Evolutionary conservation across 495 filamentous ascomycete genomes (phyloP).

Genomic region (Pseudevernia furfuracea): DNA sequence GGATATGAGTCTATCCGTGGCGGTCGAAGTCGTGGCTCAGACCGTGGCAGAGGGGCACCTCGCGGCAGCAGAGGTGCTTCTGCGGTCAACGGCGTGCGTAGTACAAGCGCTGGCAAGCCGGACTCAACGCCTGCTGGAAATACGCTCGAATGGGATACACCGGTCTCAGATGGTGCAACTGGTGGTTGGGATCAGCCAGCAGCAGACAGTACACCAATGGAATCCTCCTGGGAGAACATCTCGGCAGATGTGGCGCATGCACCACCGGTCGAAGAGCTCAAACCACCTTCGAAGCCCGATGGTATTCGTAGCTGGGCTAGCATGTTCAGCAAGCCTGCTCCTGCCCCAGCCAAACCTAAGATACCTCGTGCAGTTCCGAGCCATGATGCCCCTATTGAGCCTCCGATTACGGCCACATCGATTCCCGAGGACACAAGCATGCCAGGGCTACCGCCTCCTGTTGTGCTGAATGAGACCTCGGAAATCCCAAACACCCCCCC

Average conservation of each 20-base stretch:
- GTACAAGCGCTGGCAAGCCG: constrained; percentile 29
- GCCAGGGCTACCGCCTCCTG: constrained; percentile 25
- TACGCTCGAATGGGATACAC: constrained; percentile 19
- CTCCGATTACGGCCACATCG: constrained; percentile 17
- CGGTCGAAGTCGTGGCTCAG: constrained; percentile 63
- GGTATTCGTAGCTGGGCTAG: constrained; percentile 33
- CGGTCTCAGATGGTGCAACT: constrained; percentile 20
- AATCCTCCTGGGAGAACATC: constrained; percentile 28
- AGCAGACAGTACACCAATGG: constrained; percentile 33
- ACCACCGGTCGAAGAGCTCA: constrained; percentile 22
- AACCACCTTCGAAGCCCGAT: constrained; percentile 24
- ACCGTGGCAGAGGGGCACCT: constrained; percentile 64
- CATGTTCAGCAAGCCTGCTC: constrained; percentile 35
- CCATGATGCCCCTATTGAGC: constrained; percentile 24
- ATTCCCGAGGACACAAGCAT: constrained; percentile 18
- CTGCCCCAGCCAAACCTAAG: constrained; percentile 28
- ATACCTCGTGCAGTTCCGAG: constrained; percentile 26
- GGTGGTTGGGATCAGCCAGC: constrained; percentile 29
- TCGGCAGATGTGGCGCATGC: constrained; percentile 29
- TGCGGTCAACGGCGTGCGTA: constrained; percentile 37
- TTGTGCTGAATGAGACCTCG: constrained; percentile 21
- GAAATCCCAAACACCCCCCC: constrained; percentile 26
- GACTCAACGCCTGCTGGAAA: constrained; percentile 28
- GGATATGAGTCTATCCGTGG: constrained; percentile 56
- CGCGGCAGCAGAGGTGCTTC: constrained; percentile 62